phyloP scores from a whole-genome alignment of 352 stramenopile genomes.

The Pythium brassicae region DNA sequence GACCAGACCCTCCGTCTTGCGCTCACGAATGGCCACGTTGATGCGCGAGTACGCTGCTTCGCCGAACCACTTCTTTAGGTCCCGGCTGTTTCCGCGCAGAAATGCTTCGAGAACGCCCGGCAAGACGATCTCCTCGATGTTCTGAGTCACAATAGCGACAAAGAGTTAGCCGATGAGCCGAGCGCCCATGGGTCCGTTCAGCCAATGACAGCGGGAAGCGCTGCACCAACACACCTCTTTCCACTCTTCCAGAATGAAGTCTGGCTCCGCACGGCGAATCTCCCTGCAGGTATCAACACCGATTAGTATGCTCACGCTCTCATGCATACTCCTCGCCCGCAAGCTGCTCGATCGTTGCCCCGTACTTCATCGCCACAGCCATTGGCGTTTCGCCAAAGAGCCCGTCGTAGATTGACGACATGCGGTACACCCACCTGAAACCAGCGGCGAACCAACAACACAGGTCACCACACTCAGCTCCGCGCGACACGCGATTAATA shows the following conservation, averaged over 20 bases:
- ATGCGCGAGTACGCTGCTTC: constrained; percentile 95
- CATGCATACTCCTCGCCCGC: too few species aligned
- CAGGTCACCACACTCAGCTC: neutral
- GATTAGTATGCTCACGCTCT: neutral
- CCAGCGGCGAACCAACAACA: neutral
- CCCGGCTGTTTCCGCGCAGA: constrained; percentile 91
- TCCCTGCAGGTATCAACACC: constrained; percentile 44
- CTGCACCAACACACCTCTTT: constrained; percentile 51
- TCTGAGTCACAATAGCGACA: constrained; percentile 14
- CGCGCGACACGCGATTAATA: constrained; percentile 1
- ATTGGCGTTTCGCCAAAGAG: constrained; percentile 96
- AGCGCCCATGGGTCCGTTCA: neutral
- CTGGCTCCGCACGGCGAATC: constrained; percentile 94
- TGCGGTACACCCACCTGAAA: constrained; percentile 92
- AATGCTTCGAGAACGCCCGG: constrained; percentile 95
- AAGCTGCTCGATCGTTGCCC: neutral
- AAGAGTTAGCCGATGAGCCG: neutral
- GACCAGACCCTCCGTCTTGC: constrained; percentile 91
- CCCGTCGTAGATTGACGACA: constrained; percentile 97
- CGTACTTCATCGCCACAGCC: constrained; percentile 88
- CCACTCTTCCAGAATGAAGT: constrained; percentile 97
- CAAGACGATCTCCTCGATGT: constrained; percentile 92
- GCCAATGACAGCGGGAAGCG: neutral
- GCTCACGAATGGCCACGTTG: constrained; percentile 91
- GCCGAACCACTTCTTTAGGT: constrained; percentile 95